Percentiles rank a stretch among this genome's conserved stretches.
These are phyloP conservation scores for Fusarium domesticum DNA, from an alignment of 2,329 filamentous ascomycete species.

Conservation along the genomic window DNA sequence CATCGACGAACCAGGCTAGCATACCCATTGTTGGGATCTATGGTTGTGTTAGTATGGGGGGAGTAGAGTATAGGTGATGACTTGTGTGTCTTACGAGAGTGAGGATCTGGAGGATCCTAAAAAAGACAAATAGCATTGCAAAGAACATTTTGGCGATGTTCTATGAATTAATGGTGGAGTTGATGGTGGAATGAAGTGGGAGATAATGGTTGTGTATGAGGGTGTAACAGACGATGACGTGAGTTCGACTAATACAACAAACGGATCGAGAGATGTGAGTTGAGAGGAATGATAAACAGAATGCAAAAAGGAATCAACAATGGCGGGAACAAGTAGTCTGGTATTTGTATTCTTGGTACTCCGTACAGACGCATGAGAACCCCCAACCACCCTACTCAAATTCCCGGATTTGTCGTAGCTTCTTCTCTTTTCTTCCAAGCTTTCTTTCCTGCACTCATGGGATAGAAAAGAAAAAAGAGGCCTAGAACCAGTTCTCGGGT, in stretches of 20 bases:
- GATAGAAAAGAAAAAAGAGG: slow-evolving; percentile 22
- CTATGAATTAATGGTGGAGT: neutral
- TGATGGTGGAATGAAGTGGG: too few species aligned
- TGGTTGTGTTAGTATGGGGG: slow-evolving; percentile 3
- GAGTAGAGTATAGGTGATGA: neutral
- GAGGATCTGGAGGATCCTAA: slow-evolving; percentile 60
- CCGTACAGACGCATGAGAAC: neutral
- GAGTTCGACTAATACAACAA: too few species aligned
- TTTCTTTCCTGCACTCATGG: too few species aligned
- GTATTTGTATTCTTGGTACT: neutral
- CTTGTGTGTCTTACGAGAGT: slow-evolving; percentile 50
- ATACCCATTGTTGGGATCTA: slow-evolving; percentile 66
- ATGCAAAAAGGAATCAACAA: neutral
- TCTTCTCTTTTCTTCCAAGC: neutral
- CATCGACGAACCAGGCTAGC: slow-evolving; percentile 64
- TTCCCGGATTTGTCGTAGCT: too few species aligned
- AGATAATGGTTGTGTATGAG: too few species aligned
- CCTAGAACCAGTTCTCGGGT: slow-evolving; percentile 18
- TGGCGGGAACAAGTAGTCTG: neutral
- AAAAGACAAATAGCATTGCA: slow-evolving; percentile 60
- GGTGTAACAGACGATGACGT: too few species aligned
- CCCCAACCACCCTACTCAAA: neutral
- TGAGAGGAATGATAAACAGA: neutral
- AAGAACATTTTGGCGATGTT: slow-evolving; percentile 55
- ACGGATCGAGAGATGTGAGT: too few species aligned